phyloP scores from a whole-genome alignment of 352 stramenopile genomes.

The Phytophthora kernoviae region DNA sequence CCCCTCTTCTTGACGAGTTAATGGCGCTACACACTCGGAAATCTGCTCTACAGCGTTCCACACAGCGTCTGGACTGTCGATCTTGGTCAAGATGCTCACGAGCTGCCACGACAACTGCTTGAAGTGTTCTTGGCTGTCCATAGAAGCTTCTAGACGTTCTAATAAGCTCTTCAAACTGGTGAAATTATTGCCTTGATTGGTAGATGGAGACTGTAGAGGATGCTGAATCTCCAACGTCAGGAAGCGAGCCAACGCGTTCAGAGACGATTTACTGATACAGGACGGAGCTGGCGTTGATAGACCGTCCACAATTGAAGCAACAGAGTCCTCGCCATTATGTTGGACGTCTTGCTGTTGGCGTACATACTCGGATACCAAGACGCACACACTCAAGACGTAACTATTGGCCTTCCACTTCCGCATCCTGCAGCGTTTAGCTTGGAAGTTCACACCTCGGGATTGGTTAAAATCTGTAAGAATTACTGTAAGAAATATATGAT shows the following conservation, averaged over 20 bases:
- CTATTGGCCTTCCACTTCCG: conserved; percentile 47
- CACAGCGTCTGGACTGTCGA: conserved; percentile 68
- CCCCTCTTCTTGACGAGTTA: conserved; percentile 26
- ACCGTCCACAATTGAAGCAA: conserved; percentile 21
- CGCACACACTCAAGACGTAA: conserved; percentile 55
- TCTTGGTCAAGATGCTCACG: conserved; percentile 52
- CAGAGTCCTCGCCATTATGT: conserved; percentile 27
- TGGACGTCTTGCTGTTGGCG: conserved; percentile 44
- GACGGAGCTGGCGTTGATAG: conserved; percentile 2
- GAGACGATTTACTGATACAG: conserved; percentile 33
- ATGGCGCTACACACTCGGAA: conserved; percentile 57
- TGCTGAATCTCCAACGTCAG: conserved; percentile 62
- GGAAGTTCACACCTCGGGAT: too few species aligned
- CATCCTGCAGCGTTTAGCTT: conserved; percentile 27
- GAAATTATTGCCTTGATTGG: conserved; percentile 8
- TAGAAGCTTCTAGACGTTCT: conserved; percentile 43
- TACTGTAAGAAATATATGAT: too few species aligned
- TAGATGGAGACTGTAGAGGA: conserved; percentile 18
- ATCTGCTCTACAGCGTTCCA: conserved; percentile 72
- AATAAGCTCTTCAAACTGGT: conserved; percentile 53
- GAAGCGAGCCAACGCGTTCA: conserved; percentile 58
- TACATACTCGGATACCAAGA: conserved; percentile 57
- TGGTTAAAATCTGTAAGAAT: too few species aligned
- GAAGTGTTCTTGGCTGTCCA: conserved; percentile 44
- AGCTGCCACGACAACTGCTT: conserved; percentile 51